phyloP scores from a whole-genome alignment of 2,329 filamentous ascomycete genomes.

The Colletotrichum plurivorum region DNA sequence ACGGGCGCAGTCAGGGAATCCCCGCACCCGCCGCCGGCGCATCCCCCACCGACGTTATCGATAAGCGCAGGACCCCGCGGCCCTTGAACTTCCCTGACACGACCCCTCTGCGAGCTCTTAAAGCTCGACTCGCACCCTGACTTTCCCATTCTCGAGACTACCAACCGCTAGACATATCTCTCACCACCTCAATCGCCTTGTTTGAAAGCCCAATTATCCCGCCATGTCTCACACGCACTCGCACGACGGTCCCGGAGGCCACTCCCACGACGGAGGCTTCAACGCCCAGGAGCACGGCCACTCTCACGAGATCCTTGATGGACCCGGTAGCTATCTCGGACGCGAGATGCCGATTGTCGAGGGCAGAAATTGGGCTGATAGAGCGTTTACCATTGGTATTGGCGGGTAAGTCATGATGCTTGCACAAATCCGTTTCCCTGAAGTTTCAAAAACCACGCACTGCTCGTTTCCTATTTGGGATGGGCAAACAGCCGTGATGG shows the following conservation, averaged over 20 bases:
- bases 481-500: not conserved
- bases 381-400: conserved; percentile 97
- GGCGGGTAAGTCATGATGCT: conserved; percentile 79
- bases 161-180: not conserved
- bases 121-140: not conserved
- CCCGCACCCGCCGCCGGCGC: conserved; percentile 34
- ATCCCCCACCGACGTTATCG: conserved; percentile 33
- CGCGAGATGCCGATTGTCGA: conserved; percentile 96
- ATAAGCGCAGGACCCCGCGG: conserved; percentile 36
- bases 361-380: conserved; percentile 87
- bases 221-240: conserved; percentile 59
- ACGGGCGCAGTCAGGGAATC: conserved; percentile 16
- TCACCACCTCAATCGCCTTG: too few relatives aligned
- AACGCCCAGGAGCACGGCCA: conserved; percentile 86
- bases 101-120: conserved; percentile 22
- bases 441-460: conserved; percentile 20
- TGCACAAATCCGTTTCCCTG: not conserved
- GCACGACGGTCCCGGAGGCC: conserved; percentile 64
- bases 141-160: not conserved
- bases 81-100: conserved; percentile 14
- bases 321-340: conserved; percentile 89
- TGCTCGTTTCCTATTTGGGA: not conserved
- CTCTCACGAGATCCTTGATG: conserved; percentile 94
- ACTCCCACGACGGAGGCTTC: conserved; percentile 70
- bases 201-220: too few relatives aligned